Evolutionary conservation across 257 asterid genomes (phyloP).

Genomic region (Solanum pimpinellifolium): DNA sequence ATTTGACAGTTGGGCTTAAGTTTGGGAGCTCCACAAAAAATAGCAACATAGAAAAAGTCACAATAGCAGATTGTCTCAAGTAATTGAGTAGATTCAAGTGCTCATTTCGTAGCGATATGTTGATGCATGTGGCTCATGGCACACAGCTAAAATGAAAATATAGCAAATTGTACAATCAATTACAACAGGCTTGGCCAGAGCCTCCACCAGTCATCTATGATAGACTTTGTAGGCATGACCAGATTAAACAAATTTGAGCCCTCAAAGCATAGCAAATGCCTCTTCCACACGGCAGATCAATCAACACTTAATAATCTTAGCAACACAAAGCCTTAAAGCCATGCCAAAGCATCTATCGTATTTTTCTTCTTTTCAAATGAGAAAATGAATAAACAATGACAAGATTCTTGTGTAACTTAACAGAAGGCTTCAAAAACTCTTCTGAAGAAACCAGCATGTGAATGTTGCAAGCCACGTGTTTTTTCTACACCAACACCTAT

Average conservation of each 20-base stretch:
- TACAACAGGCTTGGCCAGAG: not conserved
- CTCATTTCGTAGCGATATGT: not conserved
- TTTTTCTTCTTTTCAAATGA: slow-evolving; percentile 5
- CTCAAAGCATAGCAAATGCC: not conserved
- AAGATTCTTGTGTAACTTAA: slow-evolving; percentile 7
- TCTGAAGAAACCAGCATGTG: not conserved
- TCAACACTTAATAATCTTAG: slow-evolving; percentile 9
- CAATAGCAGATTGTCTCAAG: not conserved
- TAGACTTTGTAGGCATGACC: not conserved
- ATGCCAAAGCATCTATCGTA: slow-evolving; percentile 21
- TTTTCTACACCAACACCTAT: not conserved
- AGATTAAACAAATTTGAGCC: not conserved
- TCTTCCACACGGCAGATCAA: slow-evolving; percentile 2
- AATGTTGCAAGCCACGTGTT: not conserved
- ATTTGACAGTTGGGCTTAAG: not conserved
- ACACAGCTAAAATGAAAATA: not conserved
- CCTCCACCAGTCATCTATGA: not conserved
- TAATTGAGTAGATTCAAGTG: not conserved
- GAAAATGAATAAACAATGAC: slow-evolving; percentile 8
- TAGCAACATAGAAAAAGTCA: not conserved
- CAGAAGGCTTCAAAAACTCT: not conserved
- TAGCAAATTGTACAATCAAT: not conserved
- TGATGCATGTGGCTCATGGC: not conserved
- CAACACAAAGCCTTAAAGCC: slow-evolving; percentile 15
- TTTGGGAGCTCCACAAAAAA: not conserved